A percentile compares a stretch with the other conserved stretches of the same genome.
These are phyloP conservation scores for Colletotrichum chlorophyti DNA, from an alignment of 2,329 filamentous ascomycete species.

Conservation along the genomic window DNA sequence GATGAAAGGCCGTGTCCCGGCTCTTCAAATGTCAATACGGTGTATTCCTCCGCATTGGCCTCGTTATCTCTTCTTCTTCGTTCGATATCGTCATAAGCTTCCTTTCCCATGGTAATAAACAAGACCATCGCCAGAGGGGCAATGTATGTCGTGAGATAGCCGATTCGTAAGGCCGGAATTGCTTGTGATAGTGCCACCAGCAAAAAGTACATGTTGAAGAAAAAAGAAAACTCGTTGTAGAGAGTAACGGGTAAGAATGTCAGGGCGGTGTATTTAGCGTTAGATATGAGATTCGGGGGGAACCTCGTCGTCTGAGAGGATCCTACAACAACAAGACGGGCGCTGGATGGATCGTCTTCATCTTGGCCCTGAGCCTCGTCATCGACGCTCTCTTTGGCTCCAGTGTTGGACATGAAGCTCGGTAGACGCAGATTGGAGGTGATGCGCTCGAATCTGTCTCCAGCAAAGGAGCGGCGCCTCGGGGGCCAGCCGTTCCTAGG, in stretches of 20 bases:
- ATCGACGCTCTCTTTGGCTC: slow-evolving; percentile 37
- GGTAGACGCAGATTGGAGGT: slow-evolving; percentile 68
- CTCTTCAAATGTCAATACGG: slow-evolving; percentile 75
- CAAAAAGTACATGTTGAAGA: slow-evolving; percentile 99
- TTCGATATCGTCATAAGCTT: slow-evolving; percentile 92
- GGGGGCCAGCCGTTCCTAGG: slow-evolving; percentile 46
- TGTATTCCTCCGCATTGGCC: slow-evolving; percentile 91
- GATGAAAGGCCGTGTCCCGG: slow-evolving; percentile 43
- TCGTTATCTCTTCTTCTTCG: slow-evolving; percentile 87
- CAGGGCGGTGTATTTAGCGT: slow-evolving; percentile 96
- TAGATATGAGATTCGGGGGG: slow-evolving; percentile 90
- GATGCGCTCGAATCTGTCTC: slow-evolving; percentile 49
- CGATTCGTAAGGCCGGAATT: slow-evolving; percentile 87
- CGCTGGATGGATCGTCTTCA: slow-evolving; percentile 71
- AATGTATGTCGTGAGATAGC: slow-evolving; percentile 93
- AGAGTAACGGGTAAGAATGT: slow-evolving; percentile 93
- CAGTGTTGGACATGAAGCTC: slow-evolving; percentile 65
- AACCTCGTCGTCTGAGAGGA: slow-evolving; percentile 76
- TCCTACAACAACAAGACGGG: slow-evolving; percentile 79
- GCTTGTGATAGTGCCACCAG: slow-evolving; percentile 93
- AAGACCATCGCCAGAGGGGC: slow-evolving; percentile 92
- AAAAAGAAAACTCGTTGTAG: slow-evolving; percentile 99
- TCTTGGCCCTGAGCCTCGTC: slow-evolving; percentile 56
- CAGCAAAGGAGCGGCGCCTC: slow-evolving; percentile 45
- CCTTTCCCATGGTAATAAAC: slow-evolving; percentile 90